phyloP scores from a whole-genome alignment of 2,329 filamentous ascomycete species.

The Apiospora rasikravindrae region DNA sequence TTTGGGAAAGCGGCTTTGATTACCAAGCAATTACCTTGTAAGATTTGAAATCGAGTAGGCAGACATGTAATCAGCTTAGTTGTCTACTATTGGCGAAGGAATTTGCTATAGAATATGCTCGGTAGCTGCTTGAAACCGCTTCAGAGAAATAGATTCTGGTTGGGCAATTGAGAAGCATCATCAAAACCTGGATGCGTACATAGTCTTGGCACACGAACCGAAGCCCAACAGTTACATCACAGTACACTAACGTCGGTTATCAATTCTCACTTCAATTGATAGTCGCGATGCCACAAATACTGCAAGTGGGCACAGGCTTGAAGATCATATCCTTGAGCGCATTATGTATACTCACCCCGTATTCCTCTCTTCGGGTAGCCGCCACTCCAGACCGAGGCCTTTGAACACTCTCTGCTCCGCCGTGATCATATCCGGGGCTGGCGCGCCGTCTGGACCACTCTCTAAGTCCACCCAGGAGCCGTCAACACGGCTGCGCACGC shows the following conservation, averaged over 20 bases:
- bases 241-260: too few species aligned
- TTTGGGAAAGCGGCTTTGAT: background rate
- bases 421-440: constrained; percentile 68
- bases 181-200: too few species aligned
- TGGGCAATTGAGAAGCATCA: too few species aligned
- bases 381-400: constrained; percentile 72
- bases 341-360: constrained; percentile 54
- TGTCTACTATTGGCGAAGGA: too few species aligned
- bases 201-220: too few species aligned
- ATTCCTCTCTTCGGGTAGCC: constrained; percentile 69
- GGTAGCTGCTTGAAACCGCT: too few species aligned
- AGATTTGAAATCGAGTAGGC: background rate
- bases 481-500: constrained; percentile 70
- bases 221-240: too few species aligned
- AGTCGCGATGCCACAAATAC: background rate
- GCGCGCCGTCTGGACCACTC: constrained; percentile 53
- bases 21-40: background rate
- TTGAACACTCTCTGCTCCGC: constrained; percentile 84
- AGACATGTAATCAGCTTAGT: background rate
- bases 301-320: background rate
- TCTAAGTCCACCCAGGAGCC: constrained; percentile 73
- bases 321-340: too few species aligned
- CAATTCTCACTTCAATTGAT: background rate
- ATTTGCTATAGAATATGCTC: too few species aligned
- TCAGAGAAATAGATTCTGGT: too few species aligned